Base-by-base conservation (phyloP, 140 eudicot species). In the Flaveria floridana region DNA sequence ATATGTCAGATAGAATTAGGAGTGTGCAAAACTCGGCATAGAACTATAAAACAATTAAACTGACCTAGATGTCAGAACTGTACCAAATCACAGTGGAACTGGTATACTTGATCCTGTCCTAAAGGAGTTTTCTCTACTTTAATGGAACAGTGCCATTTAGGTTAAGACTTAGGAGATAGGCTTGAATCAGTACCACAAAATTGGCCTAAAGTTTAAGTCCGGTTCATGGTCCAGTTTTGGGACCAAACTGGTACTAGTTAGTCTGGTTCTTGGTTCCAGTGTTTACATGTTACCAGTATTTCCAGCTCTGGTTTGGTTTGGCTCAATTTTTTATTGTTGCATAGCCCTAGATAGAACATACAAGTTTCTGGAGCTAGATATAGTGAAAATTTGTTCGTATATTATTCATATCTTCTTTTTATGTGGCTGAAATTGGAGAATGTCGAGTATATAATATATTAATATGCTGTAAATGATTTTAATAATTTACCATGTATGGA, bases 341-440 rank as follows among this genome's bases (percentile, higher is more conserved):
- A n/a, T 5, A 4, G 23, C 25, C 61, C 23, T 53, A 53, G 61
- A 51, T 53, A 53, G 61, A 53, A 18, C 15, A 41, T 6, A 42
- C 30, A 44, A 67, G 56, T 13, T 67, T 42, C 56, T 44, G 37
- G 34, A 42, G 19, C 72, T 67, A 67, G 56, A 34, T 70, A n/a
- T 5, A 6, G 62, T 23, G 61, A 48, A 15, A 48, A 1, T 48
- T 23, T 26, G 41, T 70, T 16, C 8, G 41, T 46, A 13, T 68
- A 68, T 2, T 44, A 21, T 18, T 44, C 20, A 19, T 21, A 42
- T 46, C 42, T 21, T 68, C 23, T 56, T 56, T 26, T 56, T 12
- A 19, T 68, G 21, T 68, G 58, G 71, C 71, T 66, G 30, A 41
- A 23, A 66, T 18, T 39, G 53, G 53, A 39, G 71, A 52, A 30